Evolutionary conservation across 306 rosid species (phyloP), one percentile per base, ranked within the genome.

Genomic region (Cyamopsis tetragonoloba): DNA sequence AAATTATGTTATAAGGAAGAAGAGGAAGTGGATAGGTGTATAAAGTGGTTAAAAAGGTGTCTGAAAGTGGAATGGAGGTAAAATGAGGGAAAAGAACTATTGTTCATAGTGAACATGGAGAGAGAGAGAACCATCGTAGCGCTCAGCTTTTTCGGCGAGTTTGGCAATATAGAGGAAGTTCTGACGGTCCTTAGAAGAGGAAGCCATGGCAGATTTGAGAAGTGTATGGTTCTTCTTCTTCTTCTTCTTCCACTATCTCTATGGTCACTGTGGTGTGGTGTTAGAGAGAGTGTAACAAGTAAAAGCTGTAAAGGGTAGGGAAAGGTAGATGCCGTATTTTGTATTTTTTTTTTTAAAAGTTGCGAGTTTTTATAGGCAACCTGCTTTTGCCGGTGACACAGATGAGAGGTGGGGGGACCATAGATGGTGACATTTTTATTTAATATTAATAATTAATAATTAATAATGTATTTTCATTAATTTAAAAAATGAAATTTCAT

Each of bases 71-170:
- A 71, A 71, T 43, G 46, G 6, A 65, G 15, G 20, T 17, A 57
- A 65, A 63, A 62, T 37, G 62, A 55, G 17, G n/a, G 26, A 38
- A 51, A 3, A 48, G 10, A 68, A 49, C 6, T 4, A 54, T 27
- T 8, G 38, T 32, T 32, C 14, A 58, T 9, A 69, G 32, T 31
- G 15, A 23, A 73, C 23, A 55, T 30, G 58, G 49, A 32, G 64
- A 68, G 61, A 70, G 32, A 62, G 63, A 68, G 68, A 55, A 80
- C 84, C 84, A 14, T 76, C 79, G 31, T 80, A 80, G 48, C 81
- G 84, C 48, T 75, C 81, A 22, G 84, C 66, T 64, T 75, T 74
- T 20, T 80, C 80, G 10, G 80, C 74, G 3, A 80, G 38, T 57
- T 71, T 76, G 50, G 84, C 84, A 15, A 37, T 34, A 62, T 59